phyloP scores from a whole-genome alignment of 768 basidiomycete genomes.

The Botryobasidium botryosum region DNA sequence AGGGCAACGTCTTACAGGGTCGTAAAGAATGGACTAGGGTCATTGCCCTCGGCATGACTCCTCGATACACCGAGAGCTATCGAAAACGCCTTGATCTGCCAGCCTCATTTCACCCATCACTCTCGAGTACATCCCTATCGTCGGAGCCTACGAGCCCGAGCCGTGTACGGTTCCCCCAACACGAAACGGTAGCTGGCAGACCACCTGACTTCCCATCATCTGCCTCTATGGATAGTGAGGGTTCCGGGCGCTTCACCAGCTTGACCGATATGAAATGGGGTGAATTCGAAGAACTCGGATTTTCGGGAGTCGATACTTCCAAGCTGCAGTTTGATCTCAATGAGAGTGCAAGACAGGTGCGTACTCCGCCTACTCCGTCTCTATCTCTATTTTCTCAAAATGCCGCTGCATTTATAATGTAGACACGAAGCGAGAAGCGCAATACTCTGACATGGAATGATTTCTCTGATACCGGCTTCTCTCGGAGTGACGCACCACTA shows the following conservation, averaged over 20 bases:
- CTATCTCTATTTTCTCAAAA: neutral
- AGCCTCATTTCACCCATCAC: slow-evolving; percentile 37
- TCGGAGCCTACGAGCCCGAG: neutral
- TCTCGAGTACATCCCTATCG: neutral
- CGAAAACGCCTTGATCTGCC: slow-evolving; percentile 64
- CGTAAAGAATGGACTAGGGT: slow-evolving; percentile 71
- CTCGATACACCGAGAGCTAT: slow-evolving; percentile 57
- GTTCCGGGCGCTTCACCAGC: slow-evolving; percentile 48
- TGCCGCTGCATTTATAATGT: slow-evolving; percentile 5
- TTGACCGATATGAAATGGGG: slow-evolving; percentile 85
- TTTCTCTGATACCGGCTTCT: slow-evolving; percentile 71
- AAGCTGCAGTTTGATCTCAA: slow-evolving; percentile 87
- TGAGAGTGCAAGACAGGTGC: slow-evolving; percentile 59
- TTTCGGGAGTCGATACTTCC: slow-evolving; percentile 41
- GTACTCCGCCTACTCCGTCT: too few relatives aligned
- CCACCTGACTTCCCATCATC: neutral
- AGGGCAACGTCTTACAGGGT: slow-evolving; percentile 32
- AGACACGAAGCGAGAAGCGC: slow-evolving; percentile 59
- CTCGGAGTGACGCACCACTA: slow-evolving; percentile 58
- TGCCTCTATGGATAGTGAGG: too few relatives aligned
- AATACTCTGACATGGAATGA: slow-evolving; percentile 81
- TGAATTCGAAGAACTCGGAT: slow-evolving; percentile 74
- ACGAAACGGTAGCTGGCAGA: neutral
- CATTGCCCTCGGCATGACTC: slow-evolving; percentile 32
- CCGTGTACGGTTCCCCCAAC: neutral